Base-by-base conservation (phyloP, 108 stramenopile genomes). In the Discostella stelligeroides region DNA sequence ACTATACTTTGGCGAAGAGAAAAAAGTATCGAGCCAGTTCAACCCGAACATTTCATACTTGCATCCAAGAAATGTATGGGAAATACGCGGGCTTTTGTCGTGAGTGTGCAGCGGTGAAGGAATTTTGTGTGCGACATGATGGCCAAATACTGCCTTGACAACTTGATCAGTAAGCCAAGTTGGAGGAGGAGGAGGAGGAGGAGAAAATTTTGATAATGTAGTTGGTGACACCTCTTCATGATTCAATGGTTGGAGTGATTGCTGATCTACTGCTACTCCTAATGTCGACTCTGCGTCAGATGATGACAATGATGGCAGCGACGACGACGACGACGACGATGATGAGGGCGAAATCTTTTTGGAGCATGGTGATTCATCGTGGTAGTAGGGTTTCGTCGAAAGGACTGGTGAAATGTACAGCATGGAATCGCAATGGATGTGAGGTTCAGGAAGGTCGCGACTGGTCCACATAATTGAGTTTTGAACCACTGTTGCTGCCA, bases 1-100 rank as follows among this genome's bases (percentile, higher is more conserved):
- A 29, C 64, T 41, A 57, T 84, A 88, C 4, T 43, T 68, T 9
- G 29, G 42, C 11, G 87, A 82, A 60, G 72, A 71, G 71, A 88
- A 88, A 73, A 79, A 81, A 1, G 73, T 9, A 78, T 88, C 83
- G 27, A 88, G 46, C 50, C 80, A 64, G 1, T 78, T 61, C 15
- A 84, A 40, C 30, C 85, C 85, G 71, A 85, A 86, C 60, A 84
- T 67, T 68, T 88, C 87, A 0, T 80, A 25, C 17, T 60, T 27
- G 57, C 87, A 88, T 1, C 87, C 87, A 8, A 88, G 50, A 10
- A 86, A 68, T 1, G 82, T 46, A 58, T 84, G 78, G 0, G 83
- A 78, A 12, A 83, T 29, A 17, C 42, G 25, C 17, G 72, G 80
- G 38, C 56, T 62, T 39, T 61, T 51, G 57, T 55, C 45, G 20